Conservation (phyloP, 768 basidiomycete species). For the Boletus rubroflammeus region DNA sequence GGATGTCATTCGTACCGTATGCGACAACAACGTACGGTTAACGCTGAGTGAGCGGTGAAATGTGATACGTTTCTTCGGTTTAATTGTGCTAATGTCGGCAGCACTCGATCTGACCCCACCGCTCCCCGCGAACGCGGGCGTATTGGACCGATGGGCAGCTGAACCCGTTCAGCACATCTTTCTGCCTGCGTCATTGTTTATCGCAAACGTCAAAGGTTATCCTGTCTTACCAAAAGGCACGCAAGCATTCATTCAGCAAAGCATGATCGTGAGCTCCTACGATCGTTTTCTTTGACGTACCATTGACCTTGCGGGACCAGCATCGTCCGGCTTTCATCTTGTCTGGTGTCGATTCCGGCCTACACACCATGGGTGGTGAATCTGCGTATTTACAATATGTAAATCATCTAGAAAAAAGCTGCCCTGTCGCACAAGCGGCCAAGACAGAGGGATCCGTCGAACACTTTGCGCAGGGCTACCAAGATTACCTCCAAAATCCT, state of each 20-base stretch:
- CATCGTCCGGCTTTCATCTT: conserved; percentile 84
- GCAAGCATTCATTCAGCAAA: conserved; percentile 85
- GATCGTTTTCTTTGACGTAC: conserved; percentile 13
- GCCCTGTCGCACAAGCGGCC: conserved; percentile 59
- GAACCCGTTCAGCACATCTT: conserved; percentile 90
- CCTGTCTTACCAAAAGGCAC: conserved; percentile 93
- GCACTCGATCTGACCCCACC: conserved; percentile 91
- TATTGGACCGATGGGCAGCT: conserved; percentile 85
- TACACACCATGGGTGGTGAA: conserved; percentile 82
- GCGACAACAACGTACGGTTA: conserved; percentile 74
- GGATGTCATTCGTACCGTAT: conserved; percentile 90
- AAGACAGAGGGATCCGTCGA: conserved; percentile 75
- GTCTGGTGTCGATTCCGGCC: conserved; percentile 55
- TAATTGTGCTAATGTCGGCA: conserved; percentile 33
- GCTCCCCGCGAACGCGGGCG: conserved; percentile 70
- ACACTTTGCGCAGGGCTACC: conserved; percentile 88
- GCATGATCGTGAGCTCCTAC: conserved; percentile 67
- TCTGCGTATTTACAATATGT: conserved; percentile 89
- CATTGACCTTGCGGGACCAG: conserved; percentile 40
- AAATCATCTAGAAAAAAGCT: conserved; percentile 77
- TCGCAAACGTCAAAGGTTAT: conserved; percentile 94
- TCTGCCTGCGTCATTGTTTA: conserved; percentile 87
- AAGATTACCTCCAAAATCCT: conserved; percentile 93
- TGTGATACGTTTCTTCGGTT: neutral
- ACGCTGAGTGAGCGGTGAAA: conserved; percentile 68